These are phyloP conservation scores for Phytophthora cajani DNA, from an alignment of 352 stramenopile species.

Conservation along the genomic window DNA sequence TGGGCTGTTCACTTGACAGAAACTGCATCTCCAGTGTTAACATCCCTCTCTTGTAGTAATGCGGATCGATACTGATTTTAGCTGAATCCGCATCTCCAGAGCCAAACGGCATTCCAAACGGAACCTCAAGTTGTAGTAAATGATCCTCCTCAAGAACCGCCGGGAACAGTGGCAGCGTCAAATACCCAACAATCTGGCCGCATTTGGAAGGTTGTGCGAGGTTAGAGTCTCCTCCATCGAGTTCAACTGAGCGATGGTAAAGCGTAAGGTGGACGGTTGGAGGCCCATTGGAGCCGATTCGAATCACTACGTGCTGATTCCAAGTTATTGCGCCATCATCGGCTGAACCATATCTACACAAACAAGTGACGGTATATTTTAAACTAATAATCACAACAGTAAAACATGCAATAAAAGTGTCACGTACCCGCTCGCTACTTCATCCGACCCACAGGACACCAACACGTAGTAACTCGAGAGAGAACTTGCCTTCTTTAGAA, in stretches of 20 bases:
- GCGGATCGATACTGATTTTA: slow-evolving; percentile 9
- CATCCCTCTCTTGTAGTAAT: slow-evolving; percentile 31
- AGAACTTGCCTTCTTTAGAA: slow-evolving; percentile 17
- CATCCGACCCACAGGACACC: slow-evolving; percentile 15
- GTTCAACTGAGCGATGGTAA: slow-evolving; percentile 7
- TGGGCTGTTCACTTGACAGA: slow-evolving; percentile 15
- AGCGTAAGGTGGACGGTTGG: slow-evolving; percentile 37
- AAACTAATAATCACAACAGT: background rate
- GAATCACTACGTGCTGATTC: slow-evolving; percentile 45
- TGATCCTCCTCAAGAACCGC: slow-evolving; percentile 31
- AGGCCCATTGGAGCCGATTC: slow-evolving; percentile 9
- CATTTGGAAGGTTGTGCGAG: background rate
- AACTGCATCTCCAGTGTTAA: slow-evolving; percentile 49
- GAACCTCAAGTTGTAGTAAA: slow-evolving; percentile 39
- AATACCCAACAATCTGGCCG: slow-evolving; percentile 29
- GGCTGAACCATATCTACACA: slow-evolving; percentile 17
- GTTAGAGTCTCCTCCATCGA: background rate
- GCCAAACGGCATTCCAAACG: slow-evolving; percentile 22
- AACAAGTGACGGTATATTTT: background rate
- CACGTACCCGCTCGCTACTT: slow-evolving; percentile 25
- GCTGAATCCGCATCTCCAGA: background rate
- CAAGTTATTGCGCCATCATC: slow-evolving; percentile 27
- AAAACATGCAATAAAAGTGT: background rate
- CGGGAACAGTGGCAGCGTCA: slow-evolving; percentile 41
- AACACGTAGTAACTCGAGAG: slow-evolving; percentile 21